Evolutionary conservation across 2,329 filamentous ascomycete genomes (phyloP).

Genomic region (Tricladium varicosporioides): DNA sequence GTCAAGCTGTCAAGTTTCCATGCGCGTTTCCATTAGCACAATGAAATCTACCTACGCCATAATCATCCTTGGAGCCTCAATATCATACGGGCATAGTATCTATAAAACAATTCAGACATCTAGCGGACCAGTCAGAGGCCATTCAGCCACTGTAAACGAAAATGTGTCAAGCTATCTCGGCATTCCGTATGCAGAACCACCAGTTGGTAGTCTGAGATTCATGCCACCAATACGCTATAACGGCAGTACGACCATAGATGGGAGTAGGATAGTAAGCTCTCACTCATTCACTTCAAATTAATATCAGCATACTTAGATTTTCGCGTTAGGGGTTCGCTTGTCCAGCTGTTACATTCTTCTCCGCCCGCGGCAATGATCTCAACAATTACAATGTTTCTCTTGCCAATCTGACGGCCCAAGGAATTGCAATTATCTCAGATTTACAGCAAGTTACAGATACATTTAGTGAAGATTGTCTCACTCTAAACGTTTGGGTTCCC

Average conservation of each 20-base stretch:
- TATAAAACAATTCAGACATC: conserved; percentile 3
- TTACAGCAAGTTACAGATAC: neutral
- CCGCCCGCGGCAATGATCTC: conserved; percentile 3
- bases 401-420: conserved; percentile 8
- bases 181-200: conserved; percentile 14
- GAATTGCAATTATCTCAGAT: conserved; percentile 3
- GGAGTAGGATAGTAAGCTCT: neutral
- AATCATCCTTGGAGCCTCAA: neutral
- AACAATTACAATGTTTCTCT: conserved; percentile 7
- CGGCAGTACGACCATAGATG: conserved; percentile 2
- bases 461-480: conserved; percentile 35
- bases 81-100: neutral
- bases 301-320: neutral
- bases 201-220: conserved; percentile 37
- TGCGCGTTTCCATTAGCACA: neutral
- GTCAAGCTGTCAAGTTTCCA: neutral
- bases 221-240: conserved; percentile 25
- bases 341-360: conserved; percentile 1
- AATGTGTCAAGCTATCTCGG: conserved; percentile 34
- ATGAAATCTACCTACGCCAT: neutral
- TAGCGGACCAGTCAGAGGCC: conserved; percentile 16
- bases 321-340: conserved; percentile 6
- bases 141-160: conserved; percentile 2
- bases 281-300: neutral
- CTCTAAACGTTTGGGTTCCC: conserved; percentile 35